Conservation (phyloP, 805 yeast genomes). For the Brettanomyces anomalus region DNA sequence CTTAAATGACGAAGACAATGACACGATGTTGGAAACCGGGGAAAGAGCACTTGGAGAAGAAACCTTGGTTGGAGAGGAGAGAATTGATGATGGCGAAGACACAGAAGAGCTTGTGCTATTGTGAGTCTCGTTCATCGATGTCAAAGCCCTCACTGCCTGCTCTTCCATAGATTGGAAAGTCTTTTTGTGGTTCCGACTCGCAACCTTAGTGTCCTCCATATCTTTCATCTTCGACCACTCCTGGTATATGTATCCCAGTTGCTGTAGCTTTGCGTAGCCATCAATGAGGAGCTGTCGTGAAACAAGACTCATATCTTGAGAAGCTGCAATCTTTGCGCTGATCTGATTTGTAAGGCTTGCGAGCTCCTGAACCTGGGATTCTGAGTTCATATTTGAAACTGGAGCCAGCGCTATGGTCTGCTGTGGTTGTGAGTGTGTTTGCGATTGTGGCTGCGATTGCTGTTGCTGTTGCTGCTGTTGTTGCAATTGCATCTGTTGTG, state of each 20-base stretch:
- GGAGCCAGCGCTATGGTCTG: not conserved
- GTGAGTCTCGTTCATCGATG: constrained; percentile 17
- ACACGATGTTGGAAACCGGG: not conserved
- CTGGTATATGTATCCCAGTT: not conserved
- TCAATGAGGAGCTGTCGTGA: constrained; percentile 1
- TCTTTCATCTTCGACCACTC: constrained; percentile 1
- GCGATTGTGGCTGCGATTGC: not conserved
- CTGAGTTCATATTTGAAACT: not conserved
- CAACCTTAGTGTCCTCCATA: not conserved
- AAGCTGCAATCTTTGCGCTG: not conserved
- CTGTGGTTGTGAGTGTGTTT: not conserved
- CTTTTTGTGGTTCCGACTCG: not conserved
- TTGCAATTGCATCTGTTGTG: not conserved
- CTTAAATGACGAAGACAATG: not conserved
- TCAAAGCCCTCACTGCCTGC: constrained; percentile 21
- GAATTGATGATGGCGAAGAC: not conserved
- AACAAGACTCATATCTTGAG: not conserved
- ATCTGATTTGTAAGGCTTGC: not conserved
- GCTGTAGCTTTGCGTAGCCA: constrained; percentile 1
- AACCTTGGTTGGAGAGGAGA: not conserved
- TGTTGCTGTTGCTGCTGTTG: not conserved
- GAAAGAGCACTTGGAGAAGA: not conserved
- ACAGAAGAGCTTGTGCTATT: not conserved
- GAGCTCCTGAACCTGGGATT: not conserved
- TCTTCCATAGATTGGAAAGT: constrained; percentile 16